Conservation (phyloP, 2,329 filamentous ascomycete species). For the Alternaria conjuncta region DNA sequence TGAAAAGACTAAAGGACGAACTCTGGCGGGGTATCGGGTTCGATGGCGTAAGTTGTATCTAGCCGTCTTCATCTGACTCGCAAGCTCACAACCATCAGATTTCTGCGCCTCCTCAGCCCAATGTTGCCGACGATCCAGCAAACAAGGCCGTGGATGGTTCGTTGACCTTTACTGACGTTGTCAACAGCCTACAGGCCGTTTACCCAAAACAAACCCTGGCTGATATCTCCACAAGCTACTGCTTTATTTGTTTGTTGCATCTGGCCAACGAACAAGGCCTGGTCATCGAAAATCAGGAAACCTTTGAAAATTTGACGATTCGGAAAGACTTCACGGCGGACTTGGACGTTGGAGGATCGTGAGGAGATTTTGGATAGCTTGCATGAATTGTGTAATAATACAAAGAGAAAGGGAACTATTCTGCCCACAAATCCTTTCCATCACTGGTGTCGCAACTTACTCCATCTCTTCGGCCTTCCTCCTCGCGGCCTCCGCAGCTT, state of each 20-base stretch:
- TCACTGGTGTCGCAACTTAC: neutral
- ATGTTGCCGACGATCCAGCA: slow-evolving; percentile 34
- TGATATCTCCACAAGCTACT: slow-evolving; percentile 91
- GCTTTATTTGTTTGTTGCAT: slow-evolving; percentile 92
- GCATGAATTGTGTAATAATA: neutral
- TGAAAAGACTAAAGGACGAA: slow-evolving; percentile 68
- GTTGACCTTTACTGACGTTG: slow-evolving; percentile 87
- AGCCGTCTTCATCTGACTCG: neutral
- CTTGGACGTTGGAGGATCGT: slow-evolving; percentile 35
- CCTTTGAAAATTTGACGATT: slow-evolving; percentile 57
- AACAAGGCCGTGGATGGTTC: slow-evolving; percentile 57
- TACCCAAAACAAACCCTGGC: slow-evolving; percentile 87
- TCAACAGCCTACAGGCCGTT: slow-evolving; percentile 85
- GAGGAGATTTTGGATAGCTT: neutral
- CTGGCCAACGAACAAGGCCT: slow-evolving; percentile 92
- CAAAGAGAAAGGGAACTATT: neutral
- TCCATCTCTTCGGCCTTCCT: no score
- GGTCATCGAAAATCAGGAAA: slow-evolving; percentile 69
- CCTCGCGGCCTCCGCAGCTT: no score
- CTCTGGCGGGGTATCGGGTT: slow-evolving; percentile 69
- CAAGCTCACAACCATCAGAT: slow-evolving; percentile 26
- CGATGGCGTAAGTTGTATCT: slow-evolving; percentile 44
- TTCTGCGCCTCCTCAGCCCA: slow-evolving; percentile 20
- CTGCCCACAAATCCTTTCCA: neutral
- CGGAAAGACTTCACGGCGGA: slow-evolving; percentile 55